Conservation (phyloP, 2,329 filamentous ascomycete species). For the Scopulariopsis brevicaulis region DNA sequence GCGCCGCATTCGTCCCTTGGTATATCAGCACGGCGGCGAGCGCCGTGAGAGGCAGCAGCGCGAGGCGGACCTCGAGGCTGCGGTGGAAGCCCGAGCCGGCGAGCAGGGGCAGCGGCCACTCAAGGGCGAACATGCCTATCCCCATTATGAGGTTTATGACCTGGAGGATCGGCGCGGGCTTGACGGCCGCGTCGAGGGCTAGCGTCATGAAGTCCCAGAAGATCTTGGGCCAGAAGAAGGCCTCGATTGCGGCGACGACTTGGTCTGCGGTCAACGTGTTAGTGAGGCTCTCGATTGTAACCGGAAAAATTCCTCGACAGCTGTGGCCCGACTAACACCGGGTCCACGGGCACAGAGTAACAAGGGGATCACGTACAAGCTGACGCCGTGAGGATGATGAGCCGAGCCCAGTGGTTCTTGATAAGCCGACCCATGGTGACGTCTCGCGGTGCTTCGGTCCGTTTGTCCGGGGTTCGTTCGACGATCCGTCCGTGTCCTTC, state of each 20-base stretch:
- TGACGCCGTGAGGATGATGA: slow-evolving; percentile 82
- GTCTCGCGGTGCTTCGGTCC: background rate
- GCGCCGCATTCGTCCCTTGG: slow-evolving; percentile 80
- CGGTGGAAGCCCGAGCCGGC: slow-evolving; percentile 72
- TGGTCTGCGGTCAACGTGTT: slow-evolving; percentile 50
- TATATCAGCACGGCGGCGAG: slow-evolving; percentile 72
- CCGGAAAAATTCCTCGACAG: background rate
- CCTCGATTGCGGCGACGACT: slow-evolving; percentile 69
- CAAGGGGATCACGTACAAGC: slow-evolving; percentile 41
- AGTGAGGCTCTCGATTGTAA: background rate
- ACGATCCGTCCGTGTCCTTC: background rate
- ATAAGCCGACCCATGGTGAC: slow-evolving; percentile 85
- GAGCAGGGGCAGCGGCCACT: slow-evolving; percentile 76
- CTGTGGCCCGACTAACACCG: background rate
- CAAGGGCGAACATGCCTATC: slow-evolving; percentile 67
- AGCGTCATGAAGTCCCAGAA: slow-evolving; percentile 96
- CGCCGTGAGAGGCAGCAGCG: slow-evolving; percentile 69
- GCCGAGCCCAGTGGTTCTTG: slow-evolving; percentile 97
- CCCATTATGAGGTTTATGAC: slow-evolving; percentile 81
- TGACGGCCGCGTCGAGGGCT: slow-evolving; percentile 76
- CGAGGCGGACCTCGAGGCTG: slow-evolving; percentile 75
- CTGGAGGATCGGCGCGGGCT: slow-evolving; percentile 79
- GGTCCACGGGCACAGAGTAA: background rate
- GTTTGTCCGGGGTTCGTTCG: background rate
- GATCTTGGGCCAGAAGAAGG: slow-evolving; percentile 97